Percentiles rank a stretch among this genome's conserved stretches.
Conservation (phyloP, 2,329 filamentous ascomycete species). For the Paraphoma chrysanthemicola region DNA sequence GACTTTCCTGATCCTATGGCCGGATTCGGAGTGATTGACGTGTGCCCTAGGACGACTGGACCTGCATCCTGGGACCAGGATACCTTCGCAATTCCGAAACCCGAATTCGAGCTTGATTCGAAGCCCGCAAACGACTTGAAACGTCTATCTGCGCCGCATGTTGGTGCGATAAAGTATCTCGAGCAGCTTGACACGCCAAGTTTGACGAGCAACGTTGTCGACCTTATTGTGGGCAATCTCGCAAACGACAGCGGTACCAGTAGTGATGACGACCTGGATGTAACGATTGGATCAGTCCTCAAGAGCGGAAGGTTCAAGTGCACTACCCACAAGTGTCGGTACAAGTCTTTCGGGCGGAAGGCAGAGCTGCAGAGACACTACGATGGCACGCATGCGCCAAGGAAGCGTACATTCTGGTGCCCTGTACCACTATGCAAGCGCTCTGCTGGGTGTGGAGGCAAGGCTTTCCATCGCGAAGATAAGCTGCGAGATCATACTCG, state of each 20-base stretch:
- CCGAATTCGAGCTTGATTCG: no score
- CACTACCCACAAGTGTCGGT: background rate
- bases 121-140: no score
- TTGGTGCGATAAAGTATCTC: no score
- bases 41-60: no score
- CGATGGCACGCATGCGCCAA: background rate
- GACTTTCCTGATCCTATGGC: no score
- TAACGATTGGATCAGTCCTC: background rate
- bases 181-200: no score
- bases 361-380: background rate
- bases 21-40: no score
- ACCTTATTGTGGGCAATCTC: no score
- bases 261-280: background rate
- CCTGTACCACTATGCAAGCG: background rate
- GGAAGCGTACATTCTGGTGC: background rate
- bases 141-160: no score
- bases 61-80: no score
- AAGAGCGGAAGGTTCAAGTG: constrained; percentile 1
- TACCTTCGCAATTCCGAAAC: no score
- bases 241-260: background rate
- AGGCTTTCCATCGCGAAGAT: background rate
- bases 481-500: background rate
- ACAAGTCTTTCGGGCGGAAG: background rate
- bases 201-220: no score
- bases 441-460: background rate